Base-by-base conservation (phyloP, 2,329 filamentous ascomycete genomes). In the Exophiala spinifera region DNA sequence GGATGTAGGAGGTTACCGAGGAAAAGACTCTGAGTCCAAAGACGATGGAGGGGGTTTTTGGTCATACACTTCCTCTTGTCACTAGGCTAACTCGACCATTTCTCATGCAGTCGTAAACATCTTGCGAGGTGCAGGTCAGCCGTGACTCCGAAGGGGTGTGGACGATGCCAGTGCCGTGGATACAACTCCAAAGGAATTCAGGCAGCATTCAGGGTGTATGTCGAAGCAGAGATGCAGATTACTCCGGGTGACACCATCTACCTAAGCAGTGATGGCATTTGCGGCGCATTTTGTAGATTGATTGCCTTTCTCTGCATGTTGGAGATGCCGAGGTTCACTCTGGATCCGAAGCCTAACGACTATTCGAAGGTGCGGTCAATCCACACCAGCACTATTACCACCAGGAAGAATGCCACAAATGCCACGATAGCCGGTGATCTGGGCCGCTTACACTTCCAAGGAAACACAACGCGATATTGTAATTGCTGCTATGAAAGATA, bases 401-500 rank as follows among this genome's bases (percentile, higher is more conserved):
- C 39, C 39, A 19, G 11, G 39, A 42, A 31, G 6, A 2, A 31
- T 31, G 8, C 7, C 7, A 25, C 11, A 3, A 2, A 31, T 31
- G 8, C 7, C 7, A 25, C 11, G 28, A 31, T 31, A 31, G 10
- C 28, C 28, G 11, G 28, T 11, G 10, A 6, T 10, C 3, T 31
- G 28, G 28, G 11, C 28, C 11, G 6, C 8, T 3, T 31, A 31
- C 7, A 31, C 28, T 31, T 31, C 7, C 36, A 39, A 39, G 17
- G 36, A 44, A 44, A 42, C 50, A 49, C 39, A 40, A 46, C 54
- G 20, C 25, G n/a, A 39, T 40, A 40, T 57, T 55, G 51, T 60
- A 15, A 60, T 57, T 55, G 43, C 51, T 52, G 49, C 54, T 51
- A 55, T 50, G 33, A 44, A 59, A 58, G 50, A 55, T 55, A 60